A percentile compares a stretch with the other conserved stretches of the same genome.
phyloP scores from a whole-genome alignment of 495 filamentous ascomycete genomes.

The Penicillium cosmopolitanum region DNA sequence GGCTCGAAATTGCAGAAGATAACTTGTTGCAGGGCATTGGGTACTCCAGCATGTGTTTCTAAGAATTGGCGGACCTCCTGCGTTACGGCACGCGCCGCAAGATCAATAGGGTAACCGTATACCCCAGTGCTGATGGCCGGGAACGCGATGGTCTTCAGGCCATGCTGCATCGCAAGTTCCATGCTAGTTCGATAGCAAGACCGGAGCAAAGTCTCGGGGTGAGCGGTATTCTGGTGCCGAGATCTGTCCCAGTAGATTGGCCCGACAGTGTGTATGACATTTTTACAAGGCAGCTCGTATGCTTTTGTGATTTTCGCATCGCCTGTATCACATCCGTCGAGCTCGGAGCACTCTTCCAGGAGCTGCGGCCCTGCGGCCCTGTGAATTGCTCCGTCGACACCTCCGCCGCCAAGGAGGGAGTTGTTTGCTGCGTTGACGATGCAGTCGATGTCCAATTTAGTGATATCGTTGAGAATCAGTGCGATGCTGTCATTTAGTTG shows the following conservation, averaged over 20 bases:
- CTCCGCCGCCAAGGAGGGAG: conserved; percentile 79
- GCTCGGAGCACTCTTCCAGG: conserved; percentile 66
- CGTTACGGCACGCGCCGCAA: conserved; percentile 71
- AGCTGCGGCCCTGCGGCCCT: conserved; percentile 72
- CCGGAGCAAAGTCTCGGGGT: conserved; percentile 55
- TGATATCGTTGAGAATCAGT: conserved; percentile 80
- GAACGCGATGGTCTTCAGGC: conserved; percentile 77
- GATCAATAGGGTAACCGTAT: conserved; percentile 80
- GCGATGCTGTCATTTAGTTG: conserved; percentile 72
- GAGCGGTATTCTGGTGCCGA: conserved; percentile 26
- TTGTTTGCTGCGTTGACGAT: conserved; percentile 95
- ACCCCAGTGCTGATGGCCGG: conserved; percentile 82
- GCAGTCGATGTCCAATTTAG: conserved; percentile 72
- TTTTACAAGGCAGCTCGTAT: conserved; percentile 73
- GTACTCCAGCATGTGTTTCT: conserved; percentile 53
- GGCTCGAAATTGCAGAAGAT: conserved; percentile 80
- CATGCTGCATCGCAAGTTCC: conserved; percentile 67
- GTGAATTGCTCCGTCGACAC: conserved; percentile 90
- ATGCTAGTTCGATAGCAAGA: conserved; percentile 78
- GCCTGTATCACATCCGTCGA: conserved; percentile 77
- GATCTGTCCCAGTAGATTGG: conserved; percentile 63
- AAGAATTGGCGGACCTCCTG: conserved; percentile 73
- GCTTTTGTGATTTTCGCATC: conserved; percentile 81
- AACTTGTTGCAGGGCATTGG: conserved; percentile 60
- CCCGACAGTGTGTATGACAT: conserved; percentile 89